Evolutionary conservation across 352 stramenopile genomes (phyloP).

Genomic region (Globisporangium okanoganense): DNA sequence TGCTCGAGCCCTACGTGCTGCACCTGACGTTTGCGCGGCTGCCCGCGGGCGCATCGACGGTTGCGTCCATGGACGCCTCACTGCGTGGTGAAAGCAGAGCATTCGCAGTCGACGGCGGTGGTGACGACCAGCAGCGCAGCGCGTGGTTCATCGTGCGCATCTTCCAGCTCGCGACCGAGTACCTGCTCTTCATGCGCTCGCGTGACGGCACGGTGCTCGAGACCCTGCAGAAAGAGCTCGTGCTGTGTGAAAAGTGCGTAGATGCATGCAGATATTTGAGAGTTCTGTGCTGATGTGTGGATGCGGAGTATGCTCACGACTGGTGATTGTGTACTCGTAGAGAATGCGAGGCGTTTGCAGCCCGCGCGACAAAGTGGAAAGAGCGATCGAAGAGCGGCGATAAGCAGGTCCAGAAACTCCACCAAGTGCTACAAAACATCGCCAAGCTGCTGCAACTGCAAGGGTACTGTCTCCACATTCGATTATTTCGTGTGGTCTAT

Average conservation of each 20-base stretch:
- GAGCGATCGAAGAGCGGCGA: constrained; percentile 34
- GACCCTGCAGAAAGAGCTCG: constrained; percentile 44
- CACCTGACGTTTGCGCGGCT: constrained; percentile 72
- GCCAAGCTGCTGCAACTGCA: constrained; percentile 68
- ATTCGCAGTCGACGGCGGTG: neutral
- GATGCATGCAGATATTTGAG: neutral
- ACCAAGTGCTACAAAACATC: constrained; percentile 74
- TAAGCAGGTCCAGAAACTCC: constrained; percentile 66
- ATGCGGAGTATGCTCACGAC: neutral
- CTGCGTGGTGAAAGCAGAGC: neutral
- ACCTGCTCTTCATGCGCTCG: constrained; percentile 62
- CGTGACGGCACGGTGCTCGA: constrained; percentile 50
- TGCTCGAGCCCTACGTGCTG: constrained; percentile 65
- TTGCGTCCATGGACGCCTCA: neutral
- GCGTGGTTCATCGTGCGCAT: constrained; percentile 70
- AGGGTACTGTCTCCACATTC: constrained; percentile 25
- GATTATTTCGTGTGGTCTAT: neutral
- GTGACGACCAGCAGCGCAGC: constrained; percentile 24
- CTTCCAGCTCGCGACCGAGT: constrained; percentile 75
- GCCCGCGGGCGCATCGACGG: constrained; percentile 14
- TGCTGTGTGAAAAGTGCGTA: constrained; percentile 22
- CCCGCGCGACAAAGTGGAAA: constrained; percentile 54
- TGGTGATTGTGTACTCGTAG: constrained; percentile 14
- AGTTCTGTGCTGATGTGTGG: neutral
- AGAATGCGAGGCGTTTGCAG: constrained; percentile 36